These are phyloP conservation scores for Microdochium trichocladiopsis DNA, from an alignment of 2,329 filamentous ascomycete species.

Conservation along the genomic window DNA sequence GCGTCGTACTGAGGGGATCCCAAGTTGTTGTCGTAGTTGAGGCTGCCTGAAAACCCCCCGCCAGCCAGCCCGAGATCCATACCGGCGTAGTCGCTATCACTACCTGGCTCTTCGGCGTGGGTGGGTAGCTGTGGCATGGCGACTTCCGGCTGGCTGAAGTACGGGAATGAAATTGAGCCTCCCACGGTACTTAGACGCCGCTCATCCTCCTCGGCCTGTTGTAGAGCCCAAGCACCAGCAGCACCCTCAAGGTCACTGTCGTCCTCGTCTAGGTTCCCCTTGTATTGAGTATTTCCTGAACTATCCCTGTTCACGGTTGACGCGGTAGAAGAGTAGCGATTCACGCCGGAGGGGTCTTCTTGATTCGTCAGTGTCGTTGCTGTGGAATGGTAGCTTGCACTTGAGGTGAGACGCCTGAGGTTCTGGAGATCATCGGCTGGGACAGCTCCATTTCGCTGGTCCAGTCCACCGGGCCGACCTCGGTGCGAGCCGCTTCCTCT, in stretches of 20 bases:
- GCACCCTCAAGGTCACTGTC: constrained; percentile 86
- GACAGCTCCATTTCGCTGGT: constrained; percentile 35
- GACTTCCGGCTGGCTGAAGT: constrained; percentile 29
- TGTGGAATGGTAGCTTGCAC: constrained; percentile 36
- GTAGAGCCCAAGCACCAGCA: constrained; percentile 76
- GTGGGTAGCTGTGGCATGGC: constrained; percentile 31
- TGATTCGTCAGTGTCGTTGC: constrained; percentile 35
- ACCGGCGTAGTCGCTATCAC: constrained; percentile 64
- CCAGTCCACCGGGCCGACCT: constrained; percentile 26
- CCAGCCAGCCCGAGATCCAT: constrained; percentile 71
- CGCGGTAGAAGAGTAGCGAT: constrained; percentile 31
- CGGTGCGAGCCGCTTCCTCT: constrained; percentile 28
- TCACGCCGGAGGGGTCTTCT: constrained; percentile 25
- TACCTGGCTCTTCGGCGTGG: constrained; percentile 47
- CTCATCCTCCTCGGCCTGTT: constrained; percentile 74
- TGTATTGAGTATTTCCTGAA: constrained; percentile 24
- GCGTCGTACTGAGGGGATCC: constrained; percentile 30
- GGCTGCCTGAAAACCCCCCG: constrained; percentile 56
- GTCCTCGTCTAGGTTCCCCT: constrained; percentile 42
- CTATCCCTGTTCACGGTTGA: constrained; percentile 29
- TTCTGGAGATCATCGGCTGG: constrained; percentile 37
- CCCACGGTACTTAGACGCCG: constrained; percentile 47
- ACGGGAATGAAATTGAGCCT: constrained; percentile 39
- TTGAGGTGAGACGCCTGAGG: constrained; percentile 31
- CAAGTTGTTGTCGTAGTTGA: constrained; percentile 42